These are phyloP conservation scores for Aspergillus intermedius DNA, from an alignment of 2,329 filamentous ascomycete genomes.

Conservation along the genomic window DNA sequence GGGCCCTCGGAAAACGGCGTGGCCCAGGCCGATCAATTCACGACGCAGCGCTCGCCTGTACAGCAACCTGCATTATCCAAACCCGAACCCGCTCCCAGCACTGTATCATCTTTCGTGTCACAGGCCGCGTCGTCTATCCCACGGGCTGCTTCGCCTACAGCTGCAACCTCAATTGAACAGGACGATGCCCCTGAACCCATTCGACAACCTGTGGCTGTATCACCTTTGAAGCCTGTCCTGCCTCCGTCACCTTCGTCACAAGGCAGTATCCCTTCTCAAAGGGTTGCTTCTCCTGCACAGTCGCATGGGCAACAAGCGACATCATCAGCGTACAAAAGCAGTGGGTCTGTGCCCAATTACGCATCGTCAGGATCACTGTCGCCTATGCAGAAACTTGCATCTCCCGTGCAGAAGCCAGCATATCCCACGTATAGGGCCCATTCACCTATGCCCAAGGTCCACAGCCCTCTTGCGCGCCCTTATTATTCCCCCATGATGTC, in stretches of 20 bases:
- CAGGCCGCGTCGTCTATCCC: constrained; percentile 6
- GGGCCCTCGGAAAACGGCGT: background rate
- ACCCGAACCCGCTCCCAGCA: background rate
- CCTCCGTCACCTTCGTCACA: constrained; percentile 7
- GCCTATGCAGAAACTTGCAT: constrained; percentile 10
- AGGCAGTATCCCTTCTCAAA: constrained; percentile 5
- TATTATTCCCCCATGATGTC: constrained; percentile 34
- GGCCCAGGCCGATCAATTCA: background rate
- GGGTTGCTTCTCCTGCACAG: constrained; percentile 9
- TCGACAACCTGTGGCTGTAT: background rate
- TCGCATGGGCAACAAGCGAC: constrained; percentile 10
- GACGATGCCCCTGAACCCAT: background rate
- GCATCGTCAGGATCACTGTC: background rate
- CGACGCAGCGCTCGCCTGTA: background rate
- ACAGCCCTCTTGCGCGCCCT: constrained; percentile 31
- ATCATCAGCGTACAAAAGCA: constrained; percentile 6
- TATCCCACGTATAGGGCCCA: background rate
- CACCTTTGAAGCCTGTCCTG: background rate
- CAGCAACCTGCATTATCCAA: background rate
- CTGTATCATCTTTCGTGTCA: constrained; percentile 1
- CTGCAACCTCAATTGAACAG: background rate
- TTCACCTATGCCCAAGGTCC: constrained; percentile 26
- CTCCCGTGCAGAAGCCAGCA: constrained; percentile 9
- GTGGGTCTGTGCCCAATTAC: background rate
- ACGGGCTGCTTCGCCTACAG: background rate